Percentiles rank a stretch among this genome's conserved stretches.
These are phyloP conservation scores for Sphagnum tenellum DNA, from an alignment of 225 moss, liverwort and hornwort genomes.

Conservation along the genomic window DNA sequence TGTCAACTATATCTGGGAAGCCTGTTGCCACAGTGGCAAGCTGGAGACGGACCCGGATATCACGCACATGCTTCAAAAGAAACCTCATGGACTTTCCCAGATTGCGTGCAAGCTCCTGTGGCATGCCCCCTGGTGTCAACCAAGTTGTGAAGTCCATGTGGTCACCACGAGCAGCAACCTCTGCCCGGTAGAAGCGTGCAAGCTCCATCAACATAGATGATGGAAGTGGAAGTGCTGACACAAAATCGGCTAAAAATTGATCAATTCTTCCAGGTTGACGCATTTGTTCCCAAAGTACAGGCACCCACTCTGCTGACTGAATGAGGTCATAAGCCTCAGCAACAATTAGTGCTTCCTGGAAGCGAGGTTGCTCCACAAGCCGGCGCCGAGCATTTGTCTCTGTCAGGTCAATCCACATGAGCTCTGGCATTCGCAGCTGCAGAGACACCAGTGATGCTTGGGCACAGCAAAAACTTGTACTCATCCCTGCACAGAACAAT, in stretches of 20 bases:
- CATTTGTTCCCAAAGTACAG: conserved; percentile 92
- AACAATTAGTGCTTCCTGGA: conserved; percentile 83
- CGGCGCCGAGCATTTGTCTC: conserved; percentile 78
- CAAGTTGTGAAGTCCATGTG: conserved; percentile 72
- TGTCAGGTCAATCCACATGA: conserved; percentile 59
- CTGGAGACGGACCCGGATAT: conserved; percentile 66
- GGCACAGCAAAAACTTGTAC: conserved; percentile 80
- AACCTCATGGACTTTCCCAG: conserved; percentile 77
- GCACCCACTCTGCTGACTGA: conserved; percentile 90
- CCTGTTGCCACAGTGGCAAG: conserved; percentile 85
- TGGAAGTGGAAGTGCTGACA: conserved; percentile 70
- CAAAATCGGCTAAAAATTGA: conserved; percentile 81
- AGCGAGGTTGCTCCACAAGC: conserved; percentile 73
- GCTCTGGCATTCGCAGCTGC: conserved; percentile 83
- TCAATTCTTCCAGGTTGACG: conserved; percentile 58
- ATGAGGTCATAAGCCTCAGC: conserved; percentile 92
- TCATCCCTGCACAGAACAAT: conserved; percentile 54
- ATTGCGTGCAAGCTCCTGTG: conserved; percentile 38
- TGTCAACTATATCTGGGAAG: conserved; percentile 76
- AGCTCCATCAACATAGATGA: conserved; percentile 78
- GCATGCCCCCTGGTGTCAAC: conserved; percentile 63
- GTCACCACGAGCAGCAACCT: conserved; percentile 77
- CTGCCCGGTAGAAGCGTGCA: conserved; percentile 73
- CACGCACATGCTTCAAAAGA: conserved; percentile 65
- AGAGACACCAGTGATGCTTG: conserved; percentile 92